Evolutionary conservation across 768 basidiomycete species (phyloP).

Genomic region (Chalciporus chontae): DNA sequence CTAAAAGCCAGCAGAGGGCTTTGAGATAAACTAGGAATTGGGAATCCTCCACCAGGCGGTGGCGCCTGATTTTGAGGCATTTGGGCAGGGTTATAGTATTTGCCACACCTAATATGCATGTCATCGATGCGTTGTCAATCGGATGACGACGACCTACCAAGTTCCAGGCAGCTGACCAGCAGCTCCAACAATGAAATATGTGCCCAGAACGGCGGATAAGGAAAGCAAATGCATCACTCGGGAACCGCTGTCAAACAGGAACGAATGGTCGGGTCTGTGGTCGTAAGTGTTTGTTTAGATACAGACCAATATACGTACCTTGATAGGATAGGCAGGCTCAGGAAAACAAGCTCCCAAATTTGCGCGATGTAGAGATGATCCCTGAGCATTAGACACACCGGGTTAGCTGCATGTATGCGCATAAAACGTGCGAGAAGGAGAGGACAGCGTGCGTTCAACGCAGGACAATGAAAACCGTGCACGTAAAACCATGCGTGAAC

Average conservation of each 20-base stretch:
- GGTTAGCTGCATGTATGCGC: neutral
- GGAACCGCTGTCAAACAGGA: neutral
- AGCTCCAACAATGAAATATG: slow-evolving; percentile 13
- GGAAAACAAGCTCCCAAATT: neutral
- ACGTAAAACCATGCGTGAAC: no score
- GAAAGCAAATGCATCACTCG: slow-evolving; percentile 7
- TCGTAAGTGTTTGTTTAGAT: neutral
- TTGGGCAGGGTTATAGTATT: slow-evolving; percentile 47
- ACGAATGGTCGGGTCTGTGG: neutral
- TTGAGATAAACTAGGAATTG: slow-evolving; percentile 34
- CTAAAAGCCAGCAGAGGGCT: slow-evolving; percentile 51
- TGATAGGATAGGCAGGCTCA: neutral
- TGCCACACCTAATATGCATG: slow-evolving; percentile 37
- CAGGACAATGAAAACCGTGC: no score
- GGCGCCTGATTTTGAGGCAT: slow-evolving; percentile 32
- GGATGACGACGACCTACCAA: slow-evolving; percentile 18
- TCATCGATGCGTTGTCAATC: neutral
- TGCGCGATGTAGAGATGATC: neutral
- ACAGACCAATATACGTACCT: slow-evolving; percentile 3
- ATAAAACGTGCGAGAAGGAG: neutral
- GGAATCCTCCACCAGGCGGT: slow-evolving; percentile 49
- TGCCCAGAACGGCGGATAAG: slow-evolving; percentile 11
- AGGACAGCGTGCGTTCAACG: no score
- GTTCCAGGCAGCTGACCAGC: slow-evolving; percentile 22
- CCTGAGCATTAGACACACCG: neutral